Conservation (phyloP, 805 yeast species). For the Saccharomyces jurei region DNA sequence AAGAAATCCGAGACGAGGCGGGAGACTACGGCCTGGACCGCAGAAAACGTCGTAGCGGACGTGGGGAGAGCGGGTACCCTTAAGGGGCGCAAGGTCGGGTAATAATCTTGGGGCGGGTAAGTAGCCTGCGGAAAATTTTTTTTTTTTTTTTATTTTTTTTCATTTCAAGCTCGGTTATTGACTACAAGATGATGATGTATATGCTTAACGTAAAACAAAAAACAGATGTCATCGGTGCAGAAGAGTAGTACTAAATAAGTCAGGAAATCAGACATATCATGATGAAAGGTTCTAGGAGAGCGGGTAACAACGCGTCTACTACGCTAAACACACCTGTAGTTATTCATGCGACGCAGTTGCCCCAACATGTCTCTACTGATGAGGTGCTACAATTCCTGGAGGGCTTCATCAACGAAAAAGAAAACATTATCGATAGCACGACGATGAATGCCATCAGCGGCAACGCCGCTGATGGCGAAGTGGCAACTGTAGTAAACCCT, state of each 20-base stretch:
- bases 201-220: neutral
- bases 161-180: neutral
- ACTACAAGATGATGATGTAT: neutral
- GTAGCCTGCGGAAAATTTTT: neutral
- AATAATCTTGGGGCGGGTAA: neutral
- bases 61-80: neutral
- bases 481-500: conserved; percentile 7
- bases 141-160: neutral
- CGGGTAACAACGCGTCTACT: conserved; percentile 10
- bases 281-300: conserved; percentile 23
- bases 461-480: conserved; percentile 5
- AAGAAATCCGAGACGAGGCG: neutral
- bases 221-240: conserved; percentile 1
- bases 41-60: neutral
- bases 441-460: conserved; percentile 1
- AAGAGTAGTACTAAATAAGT: neutral
- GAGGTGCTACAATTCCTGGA: conserved; percentile 23
- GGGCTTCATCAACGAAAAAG: conserved; percentile 23
- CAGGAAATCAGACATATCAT: conserved; percentile 2
- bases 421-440: conserved; percentile 9
- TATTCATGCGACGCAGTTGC: conserved; percentile 17
- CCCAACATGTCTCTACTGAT: conserved; percentile 22
- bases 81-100: neutral
- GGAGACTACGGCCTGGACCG: neutral
- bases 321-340: conserved; percentile 25